Base-by-base conservation (phyloP, 192 early-diverging fungal species). In the Hyaloraphidium curvatum region DNA sequence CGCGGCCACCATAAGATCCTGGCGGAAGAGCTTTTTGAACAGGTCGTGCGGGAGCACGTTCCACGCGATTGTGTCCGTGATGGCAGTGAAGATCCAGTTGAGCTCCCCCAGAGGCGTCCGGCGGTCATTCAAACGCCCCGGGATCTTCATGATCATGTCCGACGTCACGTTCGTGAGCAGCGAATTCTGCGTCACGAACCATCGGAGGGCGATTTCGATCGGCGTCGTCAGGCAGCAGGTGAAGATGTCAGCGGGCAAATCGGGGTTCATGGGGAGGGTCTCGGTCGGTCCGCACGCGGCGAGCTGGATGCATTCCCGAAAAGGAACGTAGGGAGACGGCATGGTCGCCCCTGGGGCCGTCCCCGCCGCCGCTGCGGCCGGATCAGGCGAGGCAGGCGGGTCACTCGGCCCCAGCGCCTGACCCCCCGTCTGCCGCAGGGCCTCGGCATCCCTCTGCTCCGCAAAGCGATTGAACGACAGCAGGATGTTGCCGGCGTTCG, bases 61-160 rank as follows among this genome's bases (percentile, higher is more conserved):
- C 94, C 94, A 98, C 3, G 94, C 94, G 54, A 98, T 98, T 3
- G 91, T 95, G 63, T 98, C 94, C 0, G 90, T 98, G 39, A 98
- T 86, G 23, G 94, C 82, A 2, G 91, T 95, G 59, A 98, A 94
- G 16, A 98, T 92, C 94, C 94, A 98, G 59, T 95, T 95, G 52
- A 98, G 73, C 68, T 98, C 94, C 39, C 94, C 94, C 13, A 95
- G 70, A 0, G 94, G 88, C 16, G 94, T 91, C 16, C 88, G 76
- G 29, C 94, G 79, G 55, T 94, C 91, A 60, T 83, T 83, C 25
- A 87, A 67, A 26, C 80, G 67, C 28, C 94, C 94, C 1, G 91
- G 91, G 19, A 90, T 70, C 51, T 80, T 75, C 39, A 76, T 68
- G 26, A 92, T 86, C 80, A 94, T 87, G 17, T 88, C 84, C n/a